phyloP scores from a whole-genome alignment of 768 basidiomycete genomes.

The Panus rudis region DNA sequence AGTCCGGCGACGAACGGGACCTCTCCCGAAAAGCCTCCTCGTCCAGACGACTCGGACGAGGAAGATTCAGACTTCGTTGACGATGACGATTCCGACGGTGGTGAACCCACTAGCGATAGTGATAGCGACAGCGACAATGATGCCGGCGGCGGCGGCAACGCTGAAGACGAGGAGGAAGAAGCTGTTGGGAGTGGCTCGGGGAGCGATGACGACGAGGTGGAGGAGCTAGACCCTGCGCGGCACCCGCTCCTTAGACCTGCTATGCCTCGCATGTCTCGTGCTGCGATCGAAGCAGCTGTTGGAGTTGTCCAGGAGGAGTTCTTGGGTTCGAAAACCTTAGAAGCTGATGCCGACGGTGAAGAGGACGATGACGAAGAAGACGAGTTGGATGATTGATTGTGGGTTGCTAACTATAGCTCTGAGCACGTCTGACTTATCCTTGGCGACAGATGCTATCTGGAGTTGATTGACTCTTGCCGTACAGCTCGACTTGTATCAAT shows the following conservation, averaged over 20 bases:
- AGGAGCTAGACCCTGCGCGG: slow-evolving; percentile 42
- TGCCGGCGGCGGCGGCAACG: slow-evolving; percentile 8
- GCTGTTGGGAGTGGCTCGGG: slow-evolving; percentile 1
- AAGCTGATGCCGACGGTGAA: background rate
- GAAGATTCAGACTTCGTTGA: slow-evolving; percentile 28
- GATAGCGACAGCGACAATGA: slow-evolving; percentile 15
- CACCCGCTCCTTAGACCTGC: slow-evolving; percentile 62
- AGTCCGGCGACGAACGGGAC: slow-evolving; percentile 7
- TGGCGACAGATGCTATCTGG: too few species aligned
- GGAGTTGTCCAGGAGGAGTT: slow-evolving; percentile 54
- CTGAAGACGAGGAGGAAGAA: slow-evolving; percentile 20
- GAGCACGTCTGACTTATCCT: too few species aligned
- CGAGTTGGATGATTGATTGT: slow-evolving; percentile 6
- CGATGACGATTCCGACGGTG: slow-evolving; percentile 32
- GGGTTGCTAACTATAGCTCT: background rate
- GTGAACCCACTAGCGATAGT: slow-evolving; percentile 24
- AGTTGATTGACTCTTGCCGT: too few species aligned
- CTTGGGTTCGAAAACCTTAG: slow-evolving; percentile 23
- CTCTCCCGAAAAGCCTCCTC: slow-evolving; percentile 8
- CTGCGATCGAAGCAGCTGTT: slow-evolving; percentile 57
- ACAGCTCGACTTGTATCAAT: too few species aligned
- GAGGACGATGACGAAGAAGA: slow-evolving; percentile 9
- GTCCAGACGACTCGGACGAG: slow-evolving; percentile 24
- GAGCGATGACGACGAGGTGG: slow-evolving; percentile 28
- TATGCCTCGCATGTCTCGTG: slow-evolving; percentile 59